Percentiles rank a stretch among this genome's conserved stretches.
Conservation (phyloP, 306 rosid genomes). For the Begonia fuchsioides region DNA sequence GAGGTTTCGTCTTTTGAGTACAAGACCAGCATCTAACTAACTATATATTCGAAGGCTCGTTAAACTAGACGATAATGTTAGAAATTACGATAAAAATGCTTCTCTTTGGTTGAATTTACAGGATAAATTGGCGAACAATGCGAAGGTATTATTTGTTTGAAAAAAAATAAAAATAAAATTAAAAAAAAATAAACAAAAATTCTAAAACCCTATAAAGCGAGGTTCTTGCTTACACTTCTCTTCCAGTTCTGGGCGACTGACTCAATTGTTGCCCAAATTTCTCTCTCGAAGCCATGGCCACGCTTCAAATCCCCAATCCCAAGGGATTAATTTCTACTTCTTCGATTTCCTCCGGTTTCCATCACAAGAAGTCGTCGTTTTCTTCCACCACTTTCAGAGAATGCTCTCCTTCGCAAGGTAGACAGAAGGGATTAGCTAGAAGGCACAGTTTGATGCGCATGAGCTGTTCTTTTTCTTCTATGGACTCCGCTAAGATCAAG, state of each 20-base stretch:
- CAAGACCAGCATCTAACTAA: no score
- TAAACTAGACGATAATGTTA: no score
- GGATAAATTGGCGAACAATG: no score
- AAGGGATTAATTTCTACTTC: slow-evolving; percentile 33
- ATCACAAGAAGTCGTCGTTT: slow-evolving; percentile 16
- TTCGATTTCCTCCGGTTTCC: slow-evolving; percentile 16
- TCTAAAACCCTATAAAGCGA: no score
- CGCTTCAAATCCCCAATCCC: slow-evolving; percentile 30
- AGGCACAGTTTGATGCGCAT: slow-evolving; percentile 18
- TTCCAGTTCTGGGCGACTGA: not conserved
- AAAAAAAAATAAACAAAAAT: no score
- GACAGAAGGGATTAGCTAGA: slow-evolving; percentile 11
- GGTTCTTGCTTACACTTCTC: not conserved
- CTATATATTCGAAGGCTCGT: no score
- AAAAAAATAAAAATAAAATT: no score
- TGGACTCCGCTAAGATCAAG: slow-evolving; percentile 78
- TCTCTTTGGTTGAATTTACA: no score
- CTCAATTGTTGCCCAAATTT: not conserved
- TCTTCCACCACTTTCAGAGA: slow-evolving; percentile 11
- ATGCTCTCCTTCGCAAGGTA: slow-evolving; percentile 15
- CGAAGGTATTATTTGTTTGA: no score
- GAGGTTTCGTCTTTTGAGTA: no score
- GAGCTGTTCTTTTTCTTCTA: slow-evolving; percentile 38
- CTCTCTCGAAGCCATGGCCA: slow-evolving; percentile 21
- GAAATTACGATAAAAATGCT: no score